Evolutionary conservation across 2,329 filamentous ascomycete genomes (phyloP).

Genomic region (Kalmusia sp.): DNA sequence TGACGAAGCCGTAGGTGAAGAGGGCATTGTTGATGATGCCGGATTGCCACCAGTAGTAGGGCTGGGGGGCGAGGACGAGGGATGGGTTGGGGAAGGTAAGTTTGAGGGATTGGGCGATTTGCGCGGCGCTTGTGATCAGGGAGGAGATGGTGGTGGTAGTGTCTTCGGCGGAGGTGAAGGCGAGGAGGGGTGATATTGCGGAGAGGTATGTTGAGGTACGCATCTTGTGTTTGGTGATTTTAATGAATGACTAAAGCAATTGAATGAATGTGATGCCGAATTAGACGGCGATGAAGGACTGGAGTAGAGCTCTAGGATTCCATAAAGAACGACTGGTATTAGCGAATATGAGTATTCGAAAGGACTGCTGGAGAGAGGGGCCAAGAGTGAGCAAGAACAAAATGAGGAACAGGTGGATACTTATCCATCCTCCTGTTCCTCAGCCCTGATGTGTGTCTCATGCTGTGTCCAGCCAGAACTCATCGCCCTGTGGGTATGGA

Average conservation of each 20-base stretch:
- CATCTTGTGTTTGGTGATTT: conserved; percentile 1
- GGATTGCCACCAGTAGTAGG: conserved; percentile 42
- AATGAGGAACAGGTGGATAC: not conserved
- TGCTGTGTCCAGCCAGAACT: not conserved
- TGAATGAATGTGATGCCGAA: not conserved
- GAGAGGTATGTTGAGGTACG: conserved; percentile 3
- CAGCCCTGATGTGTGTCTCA: not conserved
- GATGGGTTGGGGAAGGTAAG: conserved; percentile 23
- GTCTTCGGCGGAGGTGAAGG: conserved; percentile 7
- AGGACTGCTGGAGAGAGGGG: not conserved
- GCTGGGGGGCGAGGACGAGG: conserved; percentile 26
- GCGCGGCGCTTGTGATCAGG: conserved; percentile 20
- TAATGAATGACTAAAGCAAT: not conserved
- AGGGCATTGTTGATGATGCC: conserved; percentile 34
- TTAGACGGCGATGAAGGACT: not conserved
- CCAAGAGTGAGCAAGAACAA: not conserved
- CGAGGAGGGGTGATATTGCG: conserved; percentile 6
- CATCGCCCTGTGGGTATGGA: not conserved
- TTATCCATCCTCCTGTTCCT: not conserved
- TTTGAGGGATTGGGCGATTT: conserved; percentile 25
- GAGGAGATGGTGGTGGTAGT: conserved; percentile 10
- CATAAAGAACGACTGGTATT: not conserved
- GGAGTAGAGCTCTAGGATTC: not conserved
- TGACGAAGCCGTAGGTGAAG: conserved; percentile 51
- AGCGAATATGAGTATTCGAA: not conserved